Evolutionary conservation across 2,329 filamentous ascomycete species (phyloP).

Genomic region (Trichoderma harzianum): DNA sequence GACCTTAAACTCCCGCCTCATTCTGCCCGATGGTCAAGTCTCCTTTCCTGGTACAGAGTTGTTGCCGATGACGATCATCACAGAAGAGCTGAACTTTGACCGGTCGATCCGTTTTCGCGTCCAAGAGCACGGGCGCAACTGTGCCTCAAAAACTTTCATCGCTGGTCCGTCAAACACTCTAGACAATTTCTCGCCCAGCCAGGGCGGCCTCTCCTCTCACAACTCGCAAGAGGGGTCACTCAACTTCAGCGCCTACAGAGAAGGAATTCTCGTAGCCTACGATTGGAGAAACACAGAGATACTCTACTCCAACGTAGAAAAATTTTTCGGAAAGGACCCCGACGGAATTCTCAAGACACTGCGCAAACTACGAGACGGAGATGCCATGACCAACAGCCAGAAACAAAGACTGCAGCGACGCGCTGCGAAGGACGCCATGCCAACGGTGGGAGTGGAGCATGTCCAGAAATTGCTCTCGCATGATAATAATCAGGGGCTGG

Average conservation of each 20-base stretch:
- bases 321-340: no score
- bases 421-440: no score
- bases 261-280: not conserved
- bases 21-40: not conserved
- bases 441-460: no score
- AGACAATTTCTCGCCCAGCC: not conserved
- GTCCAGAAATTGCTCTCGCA: no score
- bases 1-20: no score
- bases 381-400: no score
- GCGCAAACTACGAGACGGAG: not conserved
- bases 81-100: not conserved
- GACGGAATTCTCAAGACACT: not conserved
- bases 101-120: no score
- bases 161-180: not conserved
- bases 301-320: no score
- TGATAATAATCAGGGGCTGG: no score
- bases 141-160: not conserved
- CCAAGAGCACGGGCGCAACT: not conserved
- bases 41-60: not conserved
- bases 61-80: not conserved
- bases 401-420: no score
- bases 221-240: not conserved
- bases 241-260: not conserved
- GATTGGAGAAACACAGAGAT: not conserved
- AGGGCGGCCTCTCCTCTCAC: no score